phyloP scores from a whole-genome alignment of 805 yeast species.

The Maudiozyma serrabonitensis region DNA sequence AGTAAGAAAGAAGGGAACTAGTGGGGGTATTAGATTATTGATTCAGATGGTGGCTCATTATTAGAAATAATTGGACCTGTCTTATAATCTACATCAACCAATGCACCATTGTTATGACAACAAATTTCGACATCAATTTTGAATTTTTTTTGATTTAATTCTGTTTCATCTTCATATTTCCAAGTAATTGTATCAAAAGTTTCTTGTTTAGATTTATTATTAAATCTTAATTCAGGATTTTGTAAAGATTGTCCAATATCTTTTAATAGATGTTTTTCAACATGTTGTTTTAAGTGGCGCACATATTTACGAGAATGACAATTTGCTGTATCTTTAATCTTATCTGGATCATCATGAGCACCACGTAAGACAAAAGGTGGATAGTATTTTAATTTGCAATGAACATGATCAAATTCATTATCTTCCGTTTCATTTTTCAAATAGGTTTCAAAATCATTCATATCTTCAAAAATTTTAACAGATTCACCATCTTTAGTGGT shows the following conservation, averaged over 20 bases:
- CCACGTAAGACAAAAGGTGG: constrained; percentile 68
- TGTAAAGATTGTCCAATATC: constrained; percentile 60
- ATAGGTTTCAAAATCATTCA: constrained; percentile 52
- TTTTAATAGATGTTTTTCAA: constrained; percentile 57
- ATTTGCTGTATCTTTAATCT: constrained; percentile 62
- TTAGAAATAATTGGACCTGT: constrained; percentile 34
- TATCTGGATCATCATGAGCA: constrained; percentile 59
- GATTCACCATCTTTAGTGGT: constrained; percentile 25
- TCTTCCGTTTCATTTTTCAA: constrained; percentile 68
- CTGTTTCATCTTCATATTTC: constrained; percentile 51
- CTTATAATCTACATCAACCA: constrained; percentile 57
- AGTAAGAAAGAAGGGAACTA: not conserved
- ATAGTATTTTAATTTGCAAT: constrained; percentile 55
- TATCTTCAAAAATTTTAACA: constrained; percentile 45
- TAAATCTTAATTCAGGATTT: constrained; percentile 38
- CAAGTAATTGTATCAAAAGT: constrained; percentile 44
- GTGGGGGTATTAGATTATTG: not conserved
- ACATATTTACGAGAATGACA: constrained; percentile 62
- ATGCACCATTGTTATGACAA: constrained; percentile 56
- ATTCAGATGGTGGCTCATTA: not conserved
- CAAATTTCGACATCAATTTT: constrained; percentile 52
- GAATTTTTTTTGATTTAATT: constrained; percentile 55
- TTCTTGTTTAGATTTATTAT: constrained; percentile 38
- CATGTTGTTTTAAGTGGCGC: constrained; percentile 66
- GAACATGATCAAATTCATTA: constrained; percentile 59